Evolutionary conservation across 305 asterid species (phyloP).

Genomic region (Fraxinus baroniana): DNA sequence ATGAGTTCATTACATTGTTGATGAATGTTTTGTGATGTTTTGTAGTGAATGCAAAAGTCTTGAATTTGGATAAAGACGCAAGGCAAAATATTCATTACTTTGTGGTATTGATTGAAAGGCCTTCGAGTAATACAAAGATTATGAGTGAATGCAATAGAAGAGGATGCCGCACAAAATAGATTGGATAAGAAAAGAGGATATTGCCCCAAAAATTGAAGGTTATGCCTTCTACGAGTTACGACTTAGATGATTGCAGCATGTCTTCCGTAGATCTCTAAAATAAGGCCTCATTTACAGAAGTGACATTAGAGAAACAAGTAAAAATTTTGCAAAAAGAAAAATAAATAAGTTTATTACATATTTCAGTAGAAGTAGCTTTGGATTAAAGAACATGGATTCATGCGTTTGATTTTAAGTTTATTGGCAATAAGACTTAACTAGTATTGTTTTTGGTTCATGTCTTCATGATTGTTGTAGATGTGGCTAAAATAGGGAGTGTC

Average conservation of each 20-base stretch:
- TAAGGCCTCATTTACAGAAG: background rate
- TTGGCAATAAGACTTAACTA: background rate
- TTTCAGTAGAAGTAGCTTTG: background rate
- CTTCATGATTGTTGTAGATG: background rate
- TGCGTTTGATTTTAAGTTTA: background rate
- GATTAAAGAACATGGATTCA: background rate
- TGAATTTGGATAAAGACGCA: background rate
- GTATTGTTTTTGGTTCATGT: background rate
- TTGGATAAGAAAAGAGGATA: background rate
- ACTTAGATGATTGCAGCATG: background rate
- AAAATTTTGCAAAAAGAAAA: background rate
- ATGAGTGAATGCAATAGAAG: background rate
- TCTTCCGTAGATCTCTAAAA: background rate
- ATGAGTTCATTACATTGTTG: background rate
- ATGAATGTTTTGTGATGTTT: constrained; percentile 5
- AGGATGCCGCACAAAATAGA: background rate
- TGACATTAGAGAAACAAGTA: background rate
- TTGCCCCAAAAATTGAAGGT: background rate
- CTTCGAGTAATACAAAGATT: background rate
- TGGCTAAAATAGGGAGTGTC: background rate
- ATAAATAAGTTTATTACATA: no score
- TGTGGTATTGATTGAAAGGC: background rate
- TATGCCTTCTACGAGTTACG: background rate
- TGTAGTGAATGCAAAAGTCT: background rate
- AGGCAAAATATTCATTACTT: background rate